Evolutionary conservation across 75 land plant genomes (phyloP), one percentile per base, ranked within the genome.

Genomic region (Chamaecyparis obtusa): DNA sequence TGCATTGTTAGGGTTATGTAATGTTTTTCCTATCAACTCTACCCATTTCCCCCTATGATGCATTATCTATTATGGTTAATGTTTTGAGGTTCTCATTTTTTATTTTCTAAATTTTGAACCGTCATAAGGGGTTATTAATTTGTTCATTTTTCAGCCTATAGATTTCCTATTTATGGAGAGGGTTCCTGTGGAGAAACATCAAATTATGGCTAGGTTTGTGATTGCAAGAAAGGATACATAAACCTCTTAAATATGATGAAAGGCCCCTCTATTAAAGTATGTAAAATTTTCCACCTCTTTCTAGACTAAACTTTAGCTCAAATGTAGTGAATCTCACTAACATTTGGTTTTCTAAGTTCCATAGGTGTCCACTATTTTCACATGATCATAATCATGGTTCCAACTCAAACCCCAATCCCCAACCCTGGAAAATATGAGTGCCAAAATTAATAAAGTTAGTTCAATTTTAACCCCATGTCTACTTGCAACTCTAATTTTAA

Each of bases 161-260:
- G 8, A 5, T 89, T 55, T 85, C 15, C 67, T 11, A 0, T 76
- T 36, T 89, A 88, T 78, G 86, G 90, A 85, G 88, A 74, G 8
- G 90, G 90, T 24, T 84, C 83, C 35, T 89, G 90, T 75, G 80
- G 72, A n/a, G n/a, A n/a, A n/a, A n/a, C n/a, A 51, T 87, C 84
- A 41, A 7, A n/a, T 5, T 87, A 87, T 17, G 35, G 86, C 30
- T 77, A 89, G 77, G 64, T 1, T 6, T 89, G 90, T 60, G 21
- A 76, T 27, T 89, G 90, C 84, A 6, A 57, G 7, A 39, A 27
- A 36, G 90, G 84, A 19, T 87, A 87, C 32, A 48, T 56, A 41
- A 89, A 87, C 76, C 86, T 89, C 49, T 36, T 89, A 1, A 87
- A 89, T 85, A 67, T 60, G 69, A 55, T 88, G 9, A 41, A 55